A percentile compares a stretch with the other conserved stretches of the same genome.
Evolutionary conservation across 768 basidiomycete species (phyloP).

Genomic region (Cystofilobasidium ferigula): DNA sequence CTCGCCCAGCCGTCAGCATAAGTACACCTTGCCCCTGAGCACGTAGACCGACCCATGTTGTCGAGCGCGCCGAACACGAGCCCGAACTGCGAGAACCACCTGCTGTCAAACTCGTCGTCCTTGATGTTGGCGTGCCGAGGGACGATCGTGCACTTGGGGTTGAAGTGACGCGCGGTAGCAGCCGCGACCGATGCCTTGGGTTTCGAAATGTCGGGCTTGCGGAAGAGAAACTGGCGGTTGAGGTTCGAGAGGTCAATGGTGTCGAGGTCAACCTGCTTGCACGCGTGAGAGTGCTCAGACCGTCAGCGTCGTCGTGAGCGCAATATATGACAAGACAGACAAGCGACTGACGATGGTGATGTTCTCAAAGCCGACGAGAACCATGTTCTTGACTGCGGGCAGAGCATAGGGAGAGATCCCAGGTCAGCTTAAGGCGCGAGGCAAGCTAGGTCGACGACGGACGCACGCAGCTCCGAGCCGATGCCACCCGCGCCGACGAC

Average conservation of each 20-base stretch:
- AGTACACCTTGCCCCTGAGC: too few species aligned
- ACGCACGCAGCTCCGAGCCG: slow-evolving; percentile 84
- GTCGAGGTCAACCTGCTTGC: slow-evolving; percentile 65
- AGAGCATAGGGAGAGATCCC: slow-evolving; percentile 2
- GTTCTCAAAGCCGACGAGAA: slow-evolving; percentile 79
- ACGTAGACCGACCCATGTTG: slow-evolving; percentile 63
- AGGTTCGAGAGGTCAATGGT: slow-evolving; percentile 97
- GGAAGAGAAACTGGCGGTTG: slow-evolving; percentile 92
- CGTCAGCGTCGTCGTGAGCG: background rate
- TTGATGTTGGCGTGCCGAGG: slow-evolving; percentile 95
- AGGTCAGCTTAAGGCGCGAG: too few species aligned
- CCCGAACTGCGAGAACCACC: slow-evolving; percentile 83
- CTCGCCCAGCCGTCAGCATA: too few species aligned
- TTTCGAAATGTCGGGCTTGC: slow-evolving; percentile 93
- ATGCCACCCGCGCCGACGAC: slow-evolving; percentile 95
- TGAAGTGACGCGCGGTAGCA: slow-evolving; percentile 47
- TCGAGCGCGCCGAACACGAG: slow-evolving; percentile 92
- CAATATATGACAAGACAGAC: background rate
- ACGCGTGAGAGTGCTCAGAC: background rate
- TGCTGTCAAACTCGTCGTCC: slow-evolving; percentile 73
- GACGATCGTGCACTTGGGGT: slow-evolving; percentile 72
- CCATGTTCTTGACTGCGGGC: slow-evolving; percentile 89
- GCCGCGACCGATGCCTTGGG: slow-evolving; percentile 73
- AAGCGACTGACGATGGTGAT: slow-evolving; percentile 58
- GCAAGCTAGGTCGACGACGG: background rate